Evolutionary conservation across 176 grass and related monocot species (phyloP).

Genomic region (Aegilops bicornis): DNA sequence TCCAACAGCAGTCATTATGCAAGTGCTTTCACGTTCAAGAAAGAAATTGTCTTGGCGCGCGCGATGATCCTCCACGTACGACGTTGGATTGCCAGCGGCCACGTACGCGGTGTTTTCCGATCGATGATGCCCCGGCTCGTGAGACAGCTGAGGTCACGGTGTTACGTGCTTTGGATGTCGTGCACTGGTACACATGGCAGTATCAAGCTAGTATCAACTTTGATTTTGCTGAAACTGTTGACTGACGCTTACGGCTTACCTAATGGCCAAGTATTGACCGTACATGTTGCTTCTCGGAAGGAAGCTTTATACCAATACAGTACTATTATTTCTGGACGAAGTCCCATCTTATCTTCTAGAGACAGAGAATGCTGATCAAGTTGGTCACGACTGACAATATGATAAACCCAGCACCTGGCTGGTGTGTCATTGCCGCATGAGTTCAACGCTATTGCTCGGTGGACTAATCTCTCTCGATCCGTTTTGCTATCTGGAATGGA

Average conservation of each 20-base stretch:
- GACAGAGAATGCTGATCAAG: neutral
- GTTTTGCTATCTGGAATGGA: neutral
- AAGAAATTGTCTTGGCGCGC: too few species aligned
- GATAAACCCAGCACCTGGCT: neutral
- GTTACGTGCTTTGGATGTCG: too few species aligned
- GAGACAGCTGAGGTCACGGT: too few species aligned
- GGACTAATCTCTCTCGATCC: neutral
- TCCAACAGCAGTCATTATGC: too few species aligned
- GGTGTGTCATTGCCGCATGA: neutral
- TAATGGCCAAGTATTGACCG: conserved; percentile 31
- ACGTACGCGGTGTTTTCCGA: too few species aligned
- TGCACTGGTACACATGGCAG: too few species aligned
- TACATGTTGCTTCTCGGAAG: conserved; percentile 6
- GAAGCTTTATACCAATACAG: neutral
- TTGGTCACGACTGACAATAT: neutral
- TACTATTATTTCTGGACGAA: neutral
- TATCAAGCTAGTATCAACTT: neutral
- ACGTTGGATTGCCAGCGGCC: too few species aligned
- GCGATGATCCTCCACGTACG: too few species aligned
- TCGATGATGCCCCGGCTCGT: too few species aligned
- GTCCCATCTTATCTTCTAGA: conserved; percentile 1
- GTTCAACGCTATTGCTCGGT: neutral
- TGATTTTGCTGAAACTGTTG: neutral
- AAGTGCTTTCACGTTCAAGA: too few species aligned
- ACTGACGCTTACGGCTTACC: conserved; percentile 20